Percentiles rank a stretch among this genome's conserved stretches.
Conservation (phyloP, 805 yeast species). For the Suhomyces kilbournensis region DNA sequence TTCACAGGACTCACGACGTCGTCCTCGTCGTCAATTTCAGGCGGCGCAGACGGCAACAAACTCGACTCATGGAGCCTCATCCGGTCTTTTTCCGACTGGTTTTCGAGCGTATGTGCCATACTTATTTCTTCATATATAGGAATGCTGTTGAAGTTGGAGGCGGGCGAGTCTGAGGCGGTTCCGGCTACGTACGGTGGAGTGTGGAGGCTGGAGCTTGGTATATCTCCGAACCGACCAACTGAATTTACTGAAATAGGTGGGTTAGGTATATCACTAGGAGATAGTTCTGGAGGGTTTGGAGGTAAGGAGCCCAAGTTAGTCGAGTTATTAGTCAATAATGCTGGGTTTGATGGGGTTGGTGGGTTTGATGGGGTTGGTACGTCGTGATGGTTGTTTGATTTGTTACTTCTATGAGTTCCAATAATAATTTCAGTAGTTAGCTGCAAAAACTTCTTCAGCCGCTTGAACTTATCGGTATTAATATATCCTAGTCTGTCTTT, state of each 20-base stretch:
- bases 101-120: not conserved
- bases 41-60: conserved; percentile 58
- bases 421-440: conserved; percentile 74
- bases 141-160: conserved; percentile 4
- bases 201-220: conserved; percentile 9
- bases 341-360: no score
- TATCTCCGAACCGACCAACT: not conserved
- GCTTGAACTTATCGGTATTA: conserved; percentile 76
- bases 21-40: conserved; percentile 20
- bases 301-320: no score
- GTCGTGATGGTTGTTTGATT: not conserved
- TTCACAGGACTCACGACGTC: conserved; percentile 14
- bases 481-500: conserved; percentile 47
- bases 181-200: conserved; percentile 30
- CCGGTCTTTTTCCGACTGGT: conserved; percentile 53
- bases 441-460: conserved; percentile 76
- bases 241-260: no score
- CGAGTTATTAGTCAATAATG: no score
- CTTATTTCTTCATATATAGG: conserved; percentile 8
- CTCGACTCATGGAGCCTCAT: conserved; percentile 54
- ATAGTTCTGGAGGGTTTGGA: no score
- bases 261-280: no score
- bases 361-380: no score
- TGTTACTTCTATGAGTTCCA: conserved; percentile 55
- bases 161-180: conserved; percentile 4